phyloP scores from a whole-genome alignment of 257 asterid genomes.

The Datura wrightii region DNA sequence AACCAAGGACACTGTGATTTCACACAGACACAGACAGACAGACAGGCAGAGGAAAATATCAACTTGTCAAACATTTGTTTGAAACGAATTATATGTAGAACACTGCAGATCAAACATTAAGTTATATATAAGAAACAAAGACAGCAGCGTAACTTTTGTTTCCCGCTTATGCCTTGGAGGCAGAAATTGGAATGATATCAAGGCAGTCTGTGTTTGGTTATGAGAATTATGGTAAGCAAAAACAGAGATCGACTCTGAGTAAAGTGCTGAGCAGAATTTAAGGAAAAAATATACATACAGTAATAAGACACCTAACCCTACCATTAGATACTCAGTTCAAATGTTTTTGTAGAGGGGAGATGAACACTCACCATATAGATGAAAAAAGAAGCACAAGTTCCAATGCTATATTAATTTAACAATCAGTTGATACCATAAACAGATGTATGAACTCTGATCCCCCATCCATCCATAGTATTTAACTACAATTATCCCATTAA shows the following conservation, averaged over 20 bases:
- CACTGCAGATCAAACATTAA: background rate
- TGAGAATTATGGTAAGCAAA: constrained; percentile 15
- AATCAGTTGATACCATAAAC: background rate
- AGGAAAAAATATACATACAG: constrained; percentile 8
- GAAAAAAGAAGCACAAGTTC: background rate
- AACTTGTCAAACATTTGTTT: background rate
- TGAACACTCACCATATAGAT: background rate
- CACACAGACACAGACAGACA: background rate
- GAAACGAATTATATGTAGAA: constrained; percentile 17
- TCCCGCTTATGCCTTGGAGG: background rate
- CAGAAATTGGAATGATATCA: constrained; percentile 21
- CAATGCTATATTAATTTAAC: background rate
- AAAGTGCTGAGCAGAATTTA: background rate
- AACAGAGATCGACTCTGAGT: background rate
- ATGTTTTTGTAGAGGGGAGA: background rate
- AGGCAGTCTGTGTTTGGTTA: background rate
- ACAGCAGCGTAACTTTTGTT: background rate
- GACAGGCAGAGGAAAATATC: background rate
- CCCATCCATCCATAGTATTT: background rate
- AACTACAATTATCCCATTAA: background rate
- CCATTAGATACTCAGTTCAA: constrained; percentile 15
- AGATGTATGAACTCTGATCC: constrained; percentile 1
- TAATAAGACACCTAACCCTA: constrained; percentile 13
- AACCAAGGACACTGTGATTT: background rate
- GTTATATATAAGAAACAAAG: constrained; percentile 27